phyloP scores from a whole-genome alignment of 2,329 filamentous ascomycete genomes.

The Thielaviopsis populi region DNA sequence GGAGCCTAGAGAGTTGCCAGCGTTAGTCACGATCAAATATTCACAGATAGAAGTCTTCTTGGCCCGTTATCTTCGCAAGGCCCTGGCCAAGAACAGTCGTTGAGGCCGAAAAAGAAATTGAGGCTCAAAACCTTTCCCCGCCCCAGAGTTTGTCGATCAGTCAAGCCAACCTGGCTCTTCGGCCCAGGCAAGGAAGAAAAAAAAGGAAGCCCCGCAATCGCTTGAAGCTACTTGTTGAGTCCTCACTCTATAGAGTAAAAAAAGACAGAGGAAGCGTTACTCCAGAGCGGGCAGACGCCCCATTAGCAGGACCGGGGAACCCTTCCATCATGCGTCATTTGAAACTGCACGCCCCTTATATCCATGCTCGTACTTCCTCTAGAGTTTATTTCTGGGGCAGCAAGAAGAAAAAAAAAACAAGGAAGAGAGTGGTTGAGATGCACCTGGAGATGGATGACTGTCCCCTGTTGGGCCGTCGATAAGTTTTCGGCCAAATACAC shows the following conservation, averaged over 20 bases:
- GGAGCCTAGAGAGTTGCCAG: background rate
- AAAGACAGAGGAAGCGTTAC: background rate
- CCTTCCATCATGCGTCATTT: background rate
- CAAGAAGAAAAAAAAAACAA: conserved; percentile 11
- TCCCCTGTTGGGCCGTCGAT: background rate
- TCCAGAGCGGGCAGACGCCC: background rate
- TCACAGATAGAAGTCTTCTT: background rate
- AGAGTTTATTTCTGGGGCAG: conserved; percentile 5
- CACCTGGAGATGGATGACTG: background rate
- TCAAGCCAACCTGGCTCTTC: background rate
- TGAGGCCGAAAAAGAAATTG: conserved; percentile 7
- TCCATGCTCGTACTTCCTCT: background rate
- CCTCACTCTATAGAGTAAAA: background rate
- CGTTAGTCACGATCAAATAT: no score
- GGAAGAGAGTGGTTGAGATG: conserved; percentile 5
- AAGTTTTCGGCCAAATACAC: background rate
- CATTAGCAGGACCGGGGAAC: background rate
- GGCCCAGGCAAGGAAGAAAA: background rate
- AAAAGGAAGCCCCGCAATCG: background rate
- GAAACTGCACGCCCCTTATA: background rate
- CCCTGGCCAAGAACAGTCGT: background rate
- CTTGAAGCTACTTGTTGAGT: background rate
- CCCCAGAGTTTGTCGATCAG: conserved; percentile 14
- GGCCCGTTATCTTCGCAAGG: background rate
- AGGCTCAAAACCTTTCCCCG: conserved; percentile 11